Evolutionary conservation across 495 filamentous ascomycete genomes (phyloP).

Genomic region (Melanomma pulvis-pyrius): DNA sequence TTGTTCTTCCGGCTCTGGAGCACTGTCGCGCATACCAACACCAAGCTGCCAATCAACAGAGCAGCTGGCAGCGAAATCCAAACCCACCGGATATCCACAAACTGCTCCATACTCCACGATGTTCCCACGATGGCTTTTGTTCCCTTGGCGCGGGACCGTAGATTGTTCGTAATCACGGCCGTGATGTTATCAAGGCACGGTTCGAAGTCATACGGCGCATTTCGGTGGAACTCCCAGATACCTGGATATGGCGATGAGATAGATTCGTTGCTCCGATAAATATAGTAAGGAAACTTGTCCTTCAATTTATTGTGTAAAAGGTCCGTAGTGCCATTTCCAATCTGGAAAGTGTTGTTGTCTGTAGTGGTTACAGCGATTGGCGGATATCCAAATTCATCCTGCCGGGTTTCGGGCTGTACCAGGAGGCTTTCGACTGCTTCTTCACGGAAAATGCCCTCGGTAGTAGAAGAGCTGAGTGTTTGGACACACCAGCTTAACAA

Average conservation of each 20-base stretch:
- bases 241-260: neutral
- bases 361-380: neutral
- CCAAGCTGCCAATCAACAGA: constrained; percentile 8
- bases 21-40: constrained; percentile 17
- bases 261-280: neutral
- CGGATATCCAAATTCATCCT: neutral
- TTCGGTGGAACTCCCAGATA: constrained; percentile 7
- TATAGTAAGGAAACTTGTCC: neutral
- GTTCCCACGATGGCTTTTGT: constrained; percentile 5
- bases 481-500: constrained; percentile 25
- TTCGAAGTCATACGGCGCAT: constrained; percentile 19
- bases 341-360: neutral
- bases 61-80: constrained; percentile 23
- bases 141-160: constrained; percentile 1
- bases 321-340: neutral
- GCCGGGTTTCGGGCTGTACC: neutral
- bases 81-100: constrained; percentile 18
- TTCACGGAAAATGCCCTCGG: neutral
- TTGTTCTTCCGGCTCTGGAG: constrained; percentile 9
- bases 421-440: neutral
- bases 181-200: constrained; percentile 4
- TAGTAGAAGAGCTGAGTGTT: neutral
- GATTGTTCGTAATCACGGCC: constrained; percentile 6
- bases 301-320: neutral
- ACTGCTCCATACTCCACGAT: constrained; percentile 15